Percentiles rank a stretch among this genome's conserved stretches.
Evolutionary conservation across 1,139 yeast species (phyloP).

Genomic region (Geotrichum aggregatum): DNA sequence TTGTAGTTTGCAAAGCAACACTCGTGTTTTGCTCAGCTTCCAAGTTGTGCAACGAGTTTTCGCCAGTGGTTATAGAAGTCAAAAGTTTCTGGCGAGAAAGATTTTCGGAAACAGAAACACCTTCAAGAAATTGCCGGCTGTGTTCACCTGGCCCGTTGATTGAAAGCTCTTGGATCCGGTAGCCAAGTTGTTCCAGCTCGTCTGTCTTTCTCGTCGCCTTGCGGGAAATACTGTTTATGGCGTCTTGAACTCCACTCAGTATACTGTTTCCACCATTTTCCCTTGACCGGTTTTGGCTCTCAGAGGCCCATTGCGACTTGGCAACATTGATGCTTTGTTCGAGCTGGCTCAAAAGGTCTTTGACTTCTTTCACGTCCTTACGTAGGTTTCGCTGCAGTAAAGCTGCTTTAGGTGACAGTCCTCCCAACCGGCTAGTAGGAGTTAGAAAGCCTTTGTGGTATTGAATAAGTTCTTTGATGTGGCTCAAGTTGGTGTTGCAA

Average conservation of each 20-base stretch:
- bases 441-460: slow-evolving; percentile 25
- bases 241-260: slow-evolving; percentile 10
- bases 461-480: slow-evolving; percentile 27
- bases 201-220: slow-evolving; percentile 2
- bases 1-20: neutral
- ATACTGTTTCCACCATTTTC: neutral
- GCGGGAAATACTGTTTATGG: slow-evolving; percentile 11
- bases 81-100: neutral
- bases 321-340: slow-evolving; percentile 8
- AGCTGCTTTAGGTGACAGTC: slow-evolving; percentile 30
- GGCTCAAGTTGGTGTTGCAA: slow-evolving; percentile 23
- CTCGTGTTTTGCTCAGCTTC: neutral
- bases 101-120: neutral
- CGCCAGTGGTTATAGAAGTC: neutral
- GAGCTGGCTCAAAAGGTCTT: slow-evolving; percentile 22
- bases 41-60: neutral
- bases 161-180: slow-evolving; percentile 3
- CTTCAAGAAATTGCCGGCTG: neutral
- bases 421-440: slow-evolving; percentile 25
- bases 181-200: slow-evolving; percentile 6
- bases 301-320: slow-evolving; percentile 1
- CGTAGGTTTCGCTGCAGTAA: slow-evolving; percentile 29
- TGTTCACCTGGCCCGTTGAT: slow-evolving; percentile 13
- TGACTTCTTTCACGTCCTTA: slow-evolving; percentile 21
- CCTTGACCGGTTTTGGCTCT: neutral